Base-by-base conservation (phyloP, 2,329 filamentous ascomycete genomes). In the Phyllosticta citribraziliensis region DNA sequence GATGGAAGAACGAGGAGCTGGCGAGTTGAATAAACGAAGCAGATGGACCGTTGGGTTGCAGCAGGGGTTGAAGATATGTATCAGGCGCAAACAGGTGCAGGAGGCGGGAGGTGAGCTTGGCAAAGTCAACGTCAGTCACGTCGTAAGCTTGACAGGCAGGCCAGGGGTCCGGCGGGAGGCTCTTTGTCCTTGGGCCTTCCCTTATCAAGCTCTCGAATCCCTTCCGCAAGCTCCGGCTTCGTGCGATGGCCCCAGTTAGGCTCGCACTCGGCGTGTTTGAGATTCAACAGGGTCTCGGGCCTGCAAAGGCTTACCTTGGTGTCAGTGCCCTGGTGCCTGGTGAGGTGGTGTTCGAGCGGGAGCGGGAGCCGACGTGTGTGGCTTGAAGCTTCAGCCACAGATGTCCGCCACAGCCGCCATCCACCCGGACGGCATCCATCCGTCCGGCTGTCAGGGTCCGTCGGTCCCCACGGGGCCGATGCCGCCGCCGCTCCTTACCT, bases 121-220 rank as follows among this genome's bases (percentile, higher is more conserved):
- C 57, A 50, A 51, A 27, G 58, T 30, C 58, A 60, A 60, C 58
- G 53, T 60, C 58, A 60, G 58, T 60, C 40, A 35, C 55, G 58
- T 60, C 58, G 58, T 56, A 60, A 60, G 58, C 58, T 47, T 30
- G 27, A 30, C 27, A 30, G 22, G 22, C 35, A 5, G 3, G 2
- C 40, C 40, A 47, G 40, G 14, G 40, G 40, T n/a, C 40, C 14
- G 12, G 5, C 2, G 14, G 40, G 40, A 47, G n/a, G 6, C 14
- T n/a, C 40, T n/a, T 2, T 47, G 40, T n/a, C 14, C 17, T 47
- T n/a, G 14, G 40, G 40, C 2, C 40, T 47, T 47, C 6, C 6
- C 22, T 22, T 2, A 22, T 47, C 40, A 47, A 47, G 40, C 40
- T 47, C 40, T 47, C 17, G 17, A 47, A 19, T n/a, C 3, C 40